These are phyloP conservation scores for Celoporthe dispersa DNA, from an alignment of 2,329 filamentous ascomycete genomes.

Conservation along the genomic window DNA sequence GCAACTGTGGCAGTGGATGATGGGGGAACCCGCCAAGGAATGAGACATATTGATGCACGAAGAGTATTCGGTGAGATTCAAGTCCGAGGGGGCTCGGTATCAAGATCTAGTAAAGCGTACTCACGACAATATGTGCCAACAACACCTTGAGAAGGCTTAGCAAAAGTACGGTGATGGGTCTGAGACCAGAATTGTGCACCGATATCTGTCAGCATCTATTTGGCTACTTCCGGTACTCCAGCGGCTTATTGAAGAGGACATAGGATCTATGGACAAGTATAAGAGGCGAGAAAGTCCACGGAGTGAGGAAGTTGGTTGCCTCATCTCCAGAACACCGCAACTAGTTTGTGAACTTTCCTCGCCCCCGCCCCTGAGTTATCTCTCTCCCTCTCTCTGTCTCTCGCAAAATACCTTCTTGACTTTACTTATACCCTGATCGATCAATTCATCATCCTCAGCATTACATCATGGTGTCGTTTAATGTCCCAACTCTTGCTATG, in stretches of 20 bases:
- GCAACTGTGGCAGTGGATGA: neutral
- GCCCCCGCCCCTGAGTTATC: neutral
- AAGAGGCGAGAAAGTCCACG: neutral
- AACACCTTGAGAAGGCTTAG: neutral
- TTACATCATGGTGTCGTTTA: slow-evolving; percentile 21
- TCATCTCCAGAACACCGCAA: neutral
- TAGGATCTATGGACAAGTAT: neutral
- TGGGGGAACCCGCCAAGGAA: neutral
- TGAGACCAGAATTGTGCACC: neutral
- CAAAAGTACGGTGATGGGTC: neutral
- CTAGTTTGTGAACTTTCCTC: neutral
- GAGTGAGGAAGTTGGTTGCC: neutral
- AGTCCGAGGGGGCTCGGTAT: neutral
- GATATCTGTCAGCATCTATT: neutral
- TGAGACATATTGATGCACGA: neutral
- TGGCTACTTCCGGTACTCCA: neutral
- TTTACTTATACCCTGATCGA: neutral
- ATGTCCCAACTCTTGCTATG: slow-evolving; percentile 26
- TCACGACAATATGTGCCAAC: neutral
- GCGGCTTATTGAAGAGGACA: neutral
- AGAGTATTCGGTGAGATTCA: neutral
- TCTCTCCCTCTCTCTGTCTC: neutral
- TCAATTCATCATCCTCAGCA: neutral
- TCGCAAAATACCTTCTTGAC: neutral
- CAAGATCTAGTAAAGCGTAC: neutral